Evolutionary conservation across 2,329 filamentous ascomycete genomes (phyloP).

Genomic region (Graphiopsis chlorocephala): DNA sequence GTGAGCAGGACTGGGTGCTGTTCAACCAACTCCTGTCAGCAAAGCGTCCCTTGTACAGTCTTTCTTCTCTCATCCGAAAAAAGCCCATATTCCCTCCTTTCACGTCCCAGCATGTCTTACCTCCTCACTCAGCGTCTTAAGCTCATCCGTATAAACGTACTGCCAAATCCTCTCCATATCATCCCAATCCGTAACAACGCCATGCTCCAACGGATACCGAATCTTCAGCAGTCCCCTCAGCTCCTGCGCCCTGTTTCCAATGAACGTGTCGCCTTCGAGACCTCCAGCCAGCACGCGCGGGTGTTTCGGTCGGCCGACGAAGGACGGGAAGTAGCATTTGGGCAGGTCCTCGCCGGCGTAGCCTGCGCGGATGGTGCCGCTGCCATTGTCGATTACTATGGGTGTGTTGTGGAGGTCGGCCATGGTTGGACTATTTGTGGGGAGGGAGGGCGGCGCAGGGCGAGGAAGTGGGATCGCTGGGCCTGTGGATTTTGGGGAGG

Average conservation of each 20-base stretch:
- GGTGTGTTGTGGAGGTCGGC: slow-evolving; percentile 90
- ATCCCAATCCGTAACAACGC: slow-evolving; percentile 98
- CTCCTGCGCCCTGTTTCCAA: slow-evolving; percentile 87
- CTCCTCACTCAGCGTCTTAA: slow-evolving; percentile 97
- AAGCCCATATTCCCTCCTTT: background rate
- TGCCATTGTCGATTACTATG: slow-evolving; percentile 98
- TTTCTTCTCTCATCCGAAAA: background rate
- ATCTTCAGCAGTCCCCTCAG: slow-evolving; percentile 93
- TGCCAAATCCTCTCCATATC: slow-evolving; percentile 99
- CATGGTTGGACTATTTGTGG: slow-evolving; percentile 42
- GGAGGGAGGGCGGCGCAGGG: background rate
- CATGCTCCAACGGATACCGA: slow-evolving; percentile 90
- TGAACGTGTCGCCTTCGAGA: slow-evolving; percentile 94
- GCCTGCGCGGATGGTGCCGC: slow-evolving; percentile 92
- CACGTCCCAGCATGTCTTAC: slow-evolving; percentile 43
- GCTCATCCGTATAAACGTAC: slow-evolving; percentile 90
- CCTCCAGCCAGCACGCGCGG: slow-evolving; percentile 92
- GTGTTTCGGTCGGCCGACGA: slow-evolving; percentile 94
- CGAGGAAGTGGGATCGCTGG: slow-evolving; percentile 1
- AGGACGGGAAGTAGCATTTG: slow-evolving; percentile 96
- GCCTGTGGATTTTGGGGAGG: background rate
- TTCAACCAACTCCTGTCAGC: slow-evolving; percentile 18
- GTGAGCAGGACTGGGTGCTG: slow-evolving; percentile 94
- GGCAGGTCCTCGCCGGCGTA: slow-evolving; percentile 95
- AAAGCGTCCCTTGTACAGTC: background rate